Evolutionary conservation across 805 yeast genomes (phyloP), one percentile per base, ranked within the genome.

Genomic region (Nakazawaea peltata): DNA sequence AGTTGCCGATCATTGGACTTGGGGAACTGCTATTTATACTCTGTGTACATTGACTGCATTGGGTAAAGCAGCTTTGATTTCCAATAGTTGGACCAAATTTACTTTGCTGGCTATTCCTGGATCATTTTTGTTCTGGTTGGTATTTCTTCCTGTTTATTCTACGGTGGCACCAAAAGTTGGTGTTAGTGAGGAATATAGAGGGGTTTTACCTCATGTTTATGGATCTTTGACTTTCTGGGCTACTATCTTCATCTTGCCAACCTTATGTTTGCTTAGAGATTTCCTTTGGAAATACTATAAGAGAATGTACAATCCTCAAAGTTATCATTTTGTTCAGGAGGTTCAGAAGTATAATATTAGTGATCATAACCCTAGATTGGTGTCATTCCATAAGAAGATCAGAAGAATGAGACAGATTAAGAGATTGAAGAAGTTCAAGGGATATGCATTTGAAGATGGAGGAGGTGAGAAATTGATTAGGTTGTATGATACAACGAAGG

Each of bases 391-490:
- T 58, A 87, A 82, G 56, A 97, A 97, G 5, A 92, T 92, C 38
- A 72, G 97, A 52, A 92, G 87, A 53, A 97, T 92, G 17, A 80
- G 99, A 59, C 99, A 94, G 59, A 97, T 92, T 26, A 95, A 90
- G 57, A 74, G 99, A 57, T 90, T 92, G 84, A 83, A 94, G 55
- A 92, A 92, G 52, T 98, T 92, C 61, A 78, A 97, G 60, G 99
- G 99, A 5, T 92, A 85, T 67, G 99, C 99, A 2, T 92, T 92
- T 50, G 87, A 97, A 5, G 95, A 86, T 44, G 95, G 84, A 54
- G 94, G 94, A 25, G 96, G 88, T 60, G 96, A 87, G 45, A 78
- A 79, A 51, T 74, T 92, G 41, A 81, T 92, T 32, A 73, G 97
- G 49, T 85, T 94, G 65, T 92, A 92, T 50, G 98, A 92, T 57